phyloP scores from a whole-genome alignment of 768 basidiomycete species.

The Amyloporia xantha region DNA sequence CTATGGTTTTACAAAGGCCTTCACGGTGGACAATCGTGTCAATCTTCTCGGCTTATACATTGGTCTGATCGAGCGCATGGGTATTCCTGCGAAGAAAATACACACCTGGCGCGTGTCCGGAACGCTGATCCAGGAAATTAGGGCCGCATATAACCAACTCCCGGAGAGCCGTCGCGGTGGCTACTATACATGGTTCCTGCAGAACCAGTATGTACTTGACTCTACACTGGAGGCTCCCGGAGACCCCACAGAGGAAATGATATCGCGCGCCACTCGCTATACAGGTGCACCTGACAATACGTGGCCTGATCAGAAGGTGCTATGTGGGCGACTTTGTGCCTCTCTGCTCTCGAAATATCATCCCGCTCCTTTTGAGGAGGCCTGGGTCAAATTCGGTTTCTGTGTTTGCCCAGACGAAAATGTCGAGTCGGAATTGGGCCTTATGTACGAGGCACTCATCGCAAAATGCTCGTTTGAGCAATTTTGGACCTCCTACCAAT shows the following conservation, averaged over 20 bases:
- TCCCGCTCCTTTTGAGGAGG: neutral
- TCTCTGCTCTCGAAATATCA: neutral
- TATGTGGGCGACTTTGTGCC: neutral
- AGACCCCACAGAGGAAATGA: constrained; percentile 5
- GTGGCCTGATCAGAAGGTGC: neutral
- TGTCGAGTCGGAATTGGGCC: constrained; percentile 4
- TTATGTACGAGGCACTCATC: constrained; percentile 21
- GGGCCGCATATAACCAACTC: constrained; percentile 19
- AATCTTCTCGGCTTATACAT: constrained; percentile 29
- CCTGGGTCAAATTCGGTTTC: constrained; percentile 15
- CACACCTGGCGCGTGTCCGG: constrained; percentile 28
- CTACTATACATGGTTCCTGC: too few species aligned
- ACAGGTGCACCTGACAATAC: neutral
- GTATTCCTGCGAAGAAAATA: constrained; percentile 22
- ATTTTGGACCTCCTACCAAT: constrained; percentile 25
- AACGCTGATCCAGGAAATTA: constrained; percentile 29
- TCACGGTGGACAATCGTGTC: constrained; percentile 8
- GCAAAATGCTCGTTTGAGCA: constrained; percentile 30
- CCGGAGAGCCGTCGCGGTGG: too few species aligned
- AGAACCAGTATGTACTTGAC: constrained; percentile 28
- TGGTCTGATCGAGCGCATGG: constrained; percentile 19
- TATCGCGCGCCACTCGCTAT: neutral
- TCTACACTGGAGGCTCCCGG: neutral
- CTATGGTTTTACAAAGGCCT: constrained; percentile 28
- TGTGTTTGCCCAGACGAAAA: constrained; percentile 1